Percentiles rank a stretch among this genome's conserved stretches.
Conservation (phyloP, 78 protist genomes). For the Dictyostelium brefeldianum region DNA sequence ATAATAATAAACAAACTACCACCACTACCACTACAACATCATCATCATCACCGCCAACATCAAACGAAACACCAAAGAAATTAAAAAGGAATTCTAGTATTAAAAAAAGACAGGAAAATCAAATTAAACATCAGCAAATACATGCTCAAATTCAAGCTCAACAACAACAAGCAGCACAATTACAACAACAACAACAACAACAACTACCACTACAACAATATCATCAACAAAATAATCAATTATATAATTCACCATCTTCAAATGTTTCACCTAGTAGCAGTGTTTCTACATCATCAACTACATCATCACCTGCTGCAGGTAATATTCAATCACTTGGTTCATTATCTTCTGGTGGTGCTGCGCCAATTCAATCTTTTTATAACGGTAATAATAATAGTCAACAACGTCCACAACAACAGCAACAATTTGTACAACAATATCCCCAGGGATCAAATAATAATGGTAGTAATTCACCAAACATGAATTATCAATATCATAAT, state of each 20-base stretch:
- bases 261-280: background rate
- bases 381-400: background rate
- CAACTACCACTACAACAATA: background rate
- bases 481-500: too few relatives aligned
- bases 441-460: background rate
- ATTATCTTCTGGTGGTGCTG: background rate
- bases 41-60: background rate
- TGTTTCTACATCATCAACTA: background rate
- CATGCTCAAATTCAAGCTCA: background rate
- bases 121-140: background rate
- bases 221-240: background rate
- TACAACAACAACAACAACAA: background rate
- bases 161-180: background rate
- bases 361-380: background rate
- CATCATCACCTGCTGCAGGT: background rate
- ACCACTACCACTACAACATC: constrained; percentile 16
- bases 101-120: too few relatives aligned
- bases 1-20: background rate
- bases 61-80: background rate
- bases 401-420: background rate
- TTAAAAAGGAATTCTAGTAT: too few relatives aligned
- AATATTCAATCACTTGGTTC: background rate
- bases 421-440: constrained; percentile 8
- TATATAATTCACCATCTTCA: constrained; percentile 1
- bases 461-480: too few relatives aligned